Evolutionary conservation across 495 filamentous ascomycete genomes (phyloP), one percentile per base, ranked within the genome.

Genomic region (Xylaria grammica): DNA sequence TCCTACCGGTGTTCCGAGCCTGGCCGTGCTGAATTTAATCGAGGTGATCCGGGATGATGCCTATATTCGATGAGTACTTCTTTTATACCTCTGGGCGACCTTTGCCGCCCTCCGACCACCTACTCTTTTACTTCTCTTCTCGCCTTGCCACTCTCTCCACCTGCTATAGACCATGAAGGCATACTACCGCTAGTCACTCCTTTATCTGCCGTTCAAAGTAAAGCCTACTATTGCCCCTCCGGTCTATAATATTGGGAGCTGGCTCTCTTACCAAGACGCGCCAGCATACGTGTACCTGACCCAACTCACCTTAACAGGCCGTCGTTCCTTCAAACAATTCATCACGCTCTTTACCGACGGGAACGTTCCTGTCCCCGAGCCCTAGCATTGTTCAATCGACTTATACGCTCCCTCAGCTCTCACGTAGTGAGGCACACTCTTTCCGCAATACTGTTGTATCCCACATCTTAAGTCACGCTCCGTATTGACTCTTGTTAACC

Each of bases 221-320:
- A 62, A 62, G 66, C 65, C 46, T 74, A 71, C 72, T 81, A 82
- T 77, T 75, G 75, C 71, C 73, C 67, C 73, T 77, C 75, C 74
- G 75, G 75, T 81, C 75, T 81, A 81, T 80, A 81, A 79, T 74
- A 78, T 77, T 79, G 76, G 78, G 77, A 82, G 77, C 78, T 80
- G 79, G 79, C 76, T 80, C 78, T 79, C 75, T 77, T 72, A 72
- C 74, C 70, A 68, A 60, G 73, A 77, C 70, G 69, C 69, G 63
- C 65, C 65, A 61, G 65, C 67, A 71, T 75, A 75, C 75, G 71
- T 77, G 75, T 71, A 74, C 74, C 59, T 59, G 62, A 74, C 67
- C 64, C 59, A 69, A 60, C 65, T 57, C 64, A 72, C 70, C 78
- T n/a, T 70, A 74, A 74, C 72, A 73, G 76, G 79, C 73, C 75